Percentiles rank a stretch among this genome's conserved stretches.
These are phyloP conservation scores for Botrytis fragariae DNA, from an alignment of 2,329 filamentous ascomycete genomes.

Conservation along the genomic window DNA sequence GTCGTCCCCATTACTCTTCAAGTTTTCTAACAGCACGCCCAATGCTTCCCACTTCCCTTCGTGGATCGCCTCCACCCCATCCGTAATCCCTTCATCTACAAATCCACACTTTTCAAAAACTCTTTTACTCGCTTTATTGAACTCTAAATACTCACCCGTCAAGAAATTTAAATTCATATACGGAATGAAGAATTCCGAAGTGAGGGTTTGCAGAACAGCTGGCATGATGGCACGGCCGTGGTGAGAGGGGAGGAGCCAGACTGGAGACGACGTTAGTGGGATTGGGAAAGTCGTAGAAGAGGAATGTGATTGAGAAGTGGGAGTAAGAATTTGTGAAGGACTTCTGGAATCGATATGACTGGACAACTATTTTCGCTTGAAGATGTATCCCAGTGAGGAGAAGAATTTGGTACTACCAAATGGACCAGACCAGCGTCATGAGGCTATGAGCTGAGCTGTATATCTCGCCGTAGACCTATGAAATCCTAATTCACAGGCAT, in stretches of 20 bases:
- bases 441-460: not conserved
- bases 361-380: not conserved
- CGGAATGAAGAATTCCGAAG: slow-evolving; percentile 19
- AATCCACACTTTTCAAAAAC: slow-evolving; percentile 26
- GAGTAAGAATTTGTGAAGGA: not conserved
- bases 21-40: not conserved
- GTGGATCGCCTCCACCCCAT: not conserved
- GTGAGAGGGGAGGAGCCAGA: slow-evolving; percentile 17
- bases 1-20: not conserved
- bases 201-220: slow-evolving; percentile 12
- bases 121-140: slow-evolving; percentile 18
- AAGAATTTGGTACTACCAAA: not conserved
- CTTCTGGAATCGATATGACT: not conserved
- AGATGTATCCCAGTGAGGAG: not conserved
- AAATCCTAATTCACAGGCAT: not conserved
- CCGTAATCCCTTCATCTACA: not conserved
- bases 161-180: slow-evolving; percentile 19
- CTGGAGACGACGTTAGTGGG: not conserved
- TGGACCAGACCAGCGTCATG: not conserved
- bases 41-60: not conserved
- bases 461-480: not conserved
- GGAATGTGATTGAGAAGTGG: not conserved
- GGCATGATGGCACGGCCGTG: slow-evolving; percentile 21
- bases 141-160: slow-evolving; percentile 10
- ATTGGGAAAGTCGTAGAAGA: not conserved